Base-by-base conservation (phyloP, 2,329 filamentous ascomycete genomes). In the Cyanodermella asteris region DNA sequence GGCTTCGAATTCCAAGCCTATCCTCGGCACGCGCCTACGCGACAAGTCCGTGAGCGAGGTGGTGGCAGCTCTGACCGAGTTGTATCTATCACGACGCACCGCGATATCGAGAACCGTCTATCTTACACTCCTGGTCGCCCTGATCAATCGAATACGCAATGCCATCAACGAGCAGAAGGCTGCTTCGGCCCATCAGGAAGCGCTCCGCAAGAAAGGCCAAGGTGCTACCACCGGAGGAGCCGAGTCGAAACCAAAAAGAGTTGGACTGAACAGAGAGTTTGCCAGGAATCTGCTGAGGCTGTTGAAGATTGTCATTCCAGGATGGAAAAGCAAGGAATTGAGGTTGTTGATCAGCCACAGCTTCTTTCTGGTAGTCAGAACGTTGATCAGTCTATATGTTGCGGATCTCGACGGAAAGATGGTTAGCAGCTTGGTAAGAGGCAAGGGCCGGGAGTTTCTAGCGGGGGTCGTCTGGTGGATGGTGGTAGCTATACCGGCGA, bases 391-490 rank as follows among this genome's bases (percentile, higher is more conserved):
- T 50, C 48, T 97, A 39, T 91, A 91, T 48, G 87, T 97, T 13
- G 87, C 87, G 2, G 82, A 91, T 47, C 71, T 97, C 58, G 87
- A 97, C 49, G 87, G 87, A 22, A 71, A 72, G 31, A 66, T 97
- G 31, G 87, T 97, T 30, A 91, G 87, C 51, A 82, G 70, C 34
- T 55, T 97, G 28, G 82, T 97, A 22, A 72, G 81, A 47, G 87
- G 87, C 2, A 87, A 73, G 36, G 87, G 84, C 10, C 77, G 69
- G 47, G 81, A 91, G 36, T 97, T 97, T 37, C 44, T 94, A 38
- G 70, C 72, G 37, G 71, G 80, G 1, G 70, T 97, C 38, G 65
- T 90, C 5, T 93, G 84, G 81, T 97, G 87, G 87, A 97, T 97
- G 87, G 47, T 84, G 28, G 87, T 97, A 36, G 84, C 87, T 14